phyloP scores from a whole-genome alignment of 1,284 basidiomycete genomes.

The Vanrija sp. region DNA sequence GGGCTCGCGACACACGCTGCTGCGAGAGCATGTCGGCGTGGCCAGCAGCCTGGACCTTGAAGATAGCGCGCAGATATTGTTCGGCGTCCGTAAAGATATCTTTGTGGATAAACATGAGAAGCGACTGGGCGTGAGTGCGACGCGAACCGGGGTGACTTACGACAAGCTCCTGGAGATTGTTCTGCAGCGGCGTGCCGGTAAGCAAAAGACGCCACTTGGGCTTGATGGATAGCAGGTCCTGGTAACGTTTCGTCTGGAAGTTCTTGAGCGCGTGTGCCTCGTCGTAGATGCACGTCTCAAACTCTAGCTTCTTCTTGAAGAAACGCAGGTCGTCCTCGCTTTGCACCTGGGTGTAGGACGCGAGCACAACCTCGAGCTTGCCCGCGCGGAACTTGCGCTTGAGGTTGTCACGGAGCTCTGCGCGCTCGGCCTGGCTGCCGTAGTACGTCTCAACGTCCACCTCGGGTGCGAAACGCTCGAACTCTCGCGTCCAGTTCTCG shows the following conservation, averaged over 20 bases:
- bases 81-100: constrained; percentile 74
- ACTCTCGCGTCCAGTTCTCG: constrained; percentile 98
- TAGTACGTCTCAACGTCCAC: constrained; percentile 92
- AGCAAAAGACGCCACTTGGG: constrained; percentile 87
- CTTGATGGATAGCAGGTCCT: constrained; percentile 76
- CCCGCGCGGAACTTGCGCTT: constrained; percentile 57
- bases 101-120: constrained; percentile 97
- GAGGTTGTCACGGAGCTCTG: constrained; percentile 65
- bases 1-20: constrained; percentile 86
- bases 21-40: constrained; percentile 74
- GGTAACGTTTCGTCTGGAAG: constrained; percentile 91
- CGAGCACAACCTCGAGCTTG: constrained; percentile 88
- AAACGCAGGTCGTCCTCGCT: constrained; percentile 85
- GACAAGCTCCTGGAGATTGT: constrained; percentile 78
- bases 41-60: constrained; percentile 79
- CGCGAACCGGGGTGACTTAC: constrained; percentile 54
- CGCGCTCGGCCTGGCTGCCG: constrained; percentile 84
- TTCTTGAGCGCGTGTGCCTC: constrained; percentile 97
- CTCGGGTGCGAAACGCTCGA: constrained; percentile 77
- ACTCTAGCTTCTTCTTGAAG: constrained; percentile 76
- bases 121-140: constrained; percentile 59
- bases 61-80: constrained; percentile 82
- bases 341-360: constrained; percentile 92
- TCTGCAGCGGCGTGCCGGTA: constrained; percentile 89
- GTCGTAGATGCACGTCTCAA: constrained; percentile 91